A percentile compares a stretch with the other conserved stretches of the same genome.
These are phyloP conservation scores for Rubia occidens DNA, from an alignment of 305 asterid genomes.

Conservation along the genomic window DNA sequence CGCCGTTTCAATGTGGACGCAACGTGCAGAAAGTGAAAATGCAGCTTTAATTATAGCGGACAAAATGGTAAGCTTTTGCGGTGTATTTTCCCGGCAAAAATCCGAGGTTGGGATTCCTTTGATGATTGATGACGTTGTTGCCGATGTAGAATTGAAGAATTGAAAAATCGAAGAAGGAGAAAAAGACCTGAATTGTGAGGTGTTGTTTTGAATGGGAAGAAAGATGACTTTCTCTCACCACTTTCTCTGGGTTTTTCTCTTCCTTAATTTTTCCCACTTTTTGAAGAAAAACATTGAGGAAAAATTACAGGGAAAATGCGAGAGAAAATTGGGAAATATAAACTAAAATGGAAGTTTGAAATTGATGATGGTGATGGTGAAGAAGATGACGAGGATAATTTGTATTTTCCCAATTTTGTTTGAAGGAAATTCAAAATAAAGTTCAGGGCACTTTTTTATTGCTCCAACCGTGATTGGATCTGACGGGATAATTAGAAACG, in stretches of 20 bases:
- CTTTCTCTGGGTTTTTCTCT: not conserved
- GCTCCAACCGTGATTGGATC: slow-evolving; percentile 29
- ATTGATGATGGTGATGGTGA: not conserved
- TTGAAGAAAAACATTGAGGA: not conserved
- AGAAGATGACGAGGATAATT: not conserved
- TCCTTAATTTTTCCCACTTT: not conserved
- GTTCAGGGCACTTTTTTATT: not conserved
- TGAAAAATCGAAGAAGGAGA: not conserved
- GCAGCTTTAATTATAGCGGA: not conserved
- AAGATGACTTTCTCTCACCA: slow-evolving; percentile 1
- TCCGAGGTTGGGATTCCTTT: not conserved
- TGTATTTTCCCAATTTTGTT: not conserved
- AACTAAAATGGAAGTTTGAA: not conserved
- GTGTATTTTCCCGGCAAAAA: not conserved
- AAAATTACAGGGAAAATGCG: slow-evolving; percentile 1
- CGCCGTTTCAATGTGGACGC: not conserved
- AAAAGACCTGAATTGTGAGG: not conserved
- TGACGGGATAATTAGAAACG: slow-evolving; percentile 14
- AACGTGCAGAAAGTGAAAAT: not conserved
- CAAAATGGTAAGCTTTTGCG: not conserved
- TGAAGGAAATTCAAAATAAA: not conserved
- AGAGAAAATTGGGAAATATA: not conserved
- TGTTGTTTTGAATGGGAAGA: not conserved
- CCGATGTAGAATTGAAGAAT: not conserved
- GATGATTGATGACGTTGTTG: not conserved